A percentile compares a stretch with the other conserved stretches of the same genome.
phyloP scores from a whole-genome alignment of 192 early-diverging fungal species.

The Allomyces javanicus region DNA sequence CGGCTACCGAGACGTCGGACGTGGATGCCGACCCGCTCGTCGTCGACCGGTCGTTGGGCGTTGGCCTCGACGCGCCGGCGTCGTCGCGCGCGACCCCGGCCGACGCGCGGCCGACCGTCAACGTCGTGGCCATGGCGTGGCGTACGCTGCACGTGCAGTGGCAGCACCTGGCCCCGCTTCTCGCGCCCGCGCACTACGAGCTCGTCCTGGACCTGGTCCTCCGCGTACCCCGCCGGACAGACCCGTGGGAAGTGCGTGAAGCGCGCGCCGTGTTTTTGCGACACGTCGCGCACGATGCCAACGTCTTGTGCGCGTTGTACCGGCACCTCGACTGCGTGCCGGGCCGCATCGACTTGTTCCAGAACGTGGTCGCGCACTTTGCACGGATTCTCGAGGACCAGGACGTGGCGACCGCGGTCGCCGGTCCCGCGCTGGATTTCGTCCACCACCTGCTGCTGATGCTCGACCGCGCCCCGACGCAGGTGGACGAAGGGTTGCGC shows the following conservation, averaged over 20 bases:
- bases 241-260: not conserved
- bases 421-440: not conserved
- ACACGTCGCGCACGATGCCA: not conserved
- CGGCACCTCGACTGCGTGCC: not conserved
- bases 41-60: not conserved
- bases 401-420: too few relatives aligned
- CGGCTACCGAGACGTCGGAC: too few relatives aligned
- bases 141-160: not conserved
- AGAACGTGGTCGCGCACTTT: not conserved
- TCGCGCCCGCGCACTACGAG: not conserved
- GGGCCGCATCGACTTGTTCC: not conserved
- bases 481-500: conserved; percentile 36
- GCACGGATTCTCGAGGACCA: too few relatives aligned
- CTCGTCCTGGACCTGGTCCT: too few relatives aligned
- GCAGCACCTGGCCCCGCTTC: not conserved
- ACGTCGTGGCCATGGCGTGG: not conserved
- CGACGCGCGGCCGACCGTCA: not conserved
- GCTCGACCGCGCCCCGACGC: not conserved
- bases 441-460: not conserved
- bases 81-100: not conserved
- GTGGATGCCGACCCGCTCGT: not conserved
- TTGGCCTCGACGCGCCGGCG: not conserved
- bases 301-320: not conserved
- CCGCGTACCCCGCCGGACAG: not conserved
- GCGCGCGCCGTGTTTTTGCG: not conserved